Conservation (phyloP, 768 basidiomycete species). For the Serendipita sp. region DNA sequence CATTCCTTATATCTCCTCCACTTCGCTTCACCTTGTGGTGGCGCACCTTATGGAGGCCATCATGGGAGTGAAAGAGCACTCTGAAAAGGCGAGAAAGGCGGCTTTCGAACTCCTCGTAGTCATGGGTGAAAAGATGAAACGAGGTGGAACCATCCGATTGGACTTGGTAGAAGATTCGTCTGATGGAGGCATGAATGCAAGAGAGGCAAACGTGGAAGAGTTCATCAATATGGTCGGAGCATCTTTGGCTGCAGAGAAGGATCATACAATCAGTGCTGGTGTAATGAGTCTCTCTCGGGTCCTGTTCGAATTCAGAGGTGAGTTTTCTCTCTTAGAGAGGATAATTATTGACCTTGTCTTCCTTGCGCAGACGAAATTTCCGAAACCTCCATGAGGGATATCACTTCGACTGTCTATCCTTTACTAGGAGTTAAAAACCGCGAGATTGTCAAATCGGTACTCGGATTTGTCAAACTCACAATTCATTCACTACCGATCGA, state of each 20-base stretch:
- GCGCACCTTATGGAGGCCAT: constrained; percentile 87
- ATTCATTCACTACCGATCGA: constrained; percentile 68
- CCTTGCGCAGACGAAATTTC: constrained; percentile 44
- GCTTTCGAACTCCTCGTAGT: constrained; percentile 82
- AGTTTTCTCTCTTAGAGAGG: constrained; percentile 10
- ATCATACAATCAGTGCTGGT: constrained; percentile 97
- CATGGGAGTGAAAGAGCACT: constrained; percentile 90
- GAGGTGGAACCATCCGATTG: constrained; percentile 70
- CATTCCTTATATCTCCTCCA: constrained; percentile 49
- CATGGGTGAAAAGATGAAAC: constrained; percentile 85
- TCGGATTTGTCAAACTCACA: constrained; percentile 88
- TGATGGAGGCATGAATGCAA: constrained; percentile 30
- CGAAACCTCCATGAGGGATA: constrained; percentile 58
- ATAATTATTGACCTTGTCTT: not conserved
- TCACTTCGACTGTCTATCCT: constrained; percentile 85
- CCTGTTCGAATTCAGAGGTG: constrained; percentile 92
- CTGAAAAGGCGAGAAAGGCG: constrained; percentile 74
- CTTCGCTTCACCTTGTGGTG: constrained; percentile 69
- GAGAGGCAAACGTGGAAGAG: constrained; percentile 62
- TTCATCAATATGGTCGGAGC: constrained; percentile 95
- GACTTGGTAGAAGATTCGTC: constrained; percentile 49
- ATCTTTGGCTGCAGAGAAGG: constrained; percentile 80
- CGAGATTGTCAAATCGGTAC: constrained; percentile 92
- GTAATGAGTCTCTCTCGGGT: constrained; percentile 87
- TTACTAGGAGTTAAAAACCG: constrained; percentile 74